Percentiles rank a stretch among this genome's conserved stretches.
These are phyloP conservation scores for Thalassiosira hispida DNA, from an alignment of 352 stramenopile genomes.

Conservation along the genomic window DNA sequence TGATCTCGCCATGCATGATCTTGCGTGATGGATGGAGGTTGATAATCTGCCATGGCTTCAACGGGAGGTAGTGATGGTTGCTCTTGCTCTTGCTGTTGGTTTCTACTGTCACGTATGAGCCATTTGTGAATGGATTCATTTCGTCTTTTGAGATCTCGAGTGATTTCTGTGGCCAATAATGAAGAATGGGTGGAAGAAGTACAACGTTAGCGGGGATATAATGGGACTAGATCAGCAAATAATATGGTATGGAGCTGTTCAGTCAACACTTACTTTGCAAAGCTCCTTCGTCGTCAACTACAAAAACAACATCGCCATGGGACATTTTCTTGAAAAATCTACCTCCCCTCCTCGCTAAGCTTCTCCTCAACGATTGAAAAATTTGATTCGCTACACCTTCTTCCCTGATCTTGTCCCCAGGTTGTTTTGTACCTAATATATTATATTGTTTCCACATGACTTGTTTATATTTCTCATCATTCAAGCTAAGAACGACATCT, in stretches of 20 bases:
- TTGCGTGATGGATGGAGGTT: slow-evolving; percentile 8
- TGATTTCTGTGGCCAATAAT: slow-evolving; percentile 11
- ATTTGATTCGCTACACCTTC: slow-evolving; percentile 22
- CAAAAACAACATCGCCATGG: slow-evolving; percentile 10
- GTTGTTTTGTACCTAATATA: slow-evolving; percentile 20
- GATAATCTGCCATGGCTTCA: not conserved
- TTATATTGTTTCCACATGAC: slow-evolving; percentile 33
- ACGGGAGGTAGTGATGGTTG: not conserved
- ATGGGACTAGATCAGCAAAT: too few relatives aligned
- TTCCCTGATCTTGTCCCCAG: slow-evolving; percentile 14
- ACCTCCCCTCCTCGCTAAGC: slow-evolving; percentile 20
- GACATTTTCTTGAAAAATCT: slow-evolving; percentile 29
- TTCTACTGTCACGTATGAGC: not conserved
- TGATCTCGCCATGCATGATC: slow-evolving; percentile 44
- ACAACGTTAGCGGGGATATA: not conserved
- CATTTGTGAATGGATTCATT: slow-evolving; percentile 24
- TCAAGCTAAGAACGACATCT: slow-evolving; percentile 40
- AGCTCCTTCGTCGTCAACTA: slow-evolving; percentile 25
- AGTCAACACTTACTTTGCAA: slow-evolving; percentile 32
- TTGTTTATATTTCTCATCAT: slow-evolving; percentile 40
- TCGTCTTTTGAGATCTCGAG: slow-evolving; percentile 22
- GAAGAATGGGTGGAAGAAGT: not conserved
- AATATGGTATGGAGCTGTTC: too few relatives aligned
- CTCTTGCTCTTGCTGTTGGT: not conserved
- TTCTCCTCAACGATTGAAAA: slow-evolving; percentile 24